Evolutionary conservation across 352 stramenopile genomes (phyloP).

Genomic region (Elongisporangium undulatum): DNA sequence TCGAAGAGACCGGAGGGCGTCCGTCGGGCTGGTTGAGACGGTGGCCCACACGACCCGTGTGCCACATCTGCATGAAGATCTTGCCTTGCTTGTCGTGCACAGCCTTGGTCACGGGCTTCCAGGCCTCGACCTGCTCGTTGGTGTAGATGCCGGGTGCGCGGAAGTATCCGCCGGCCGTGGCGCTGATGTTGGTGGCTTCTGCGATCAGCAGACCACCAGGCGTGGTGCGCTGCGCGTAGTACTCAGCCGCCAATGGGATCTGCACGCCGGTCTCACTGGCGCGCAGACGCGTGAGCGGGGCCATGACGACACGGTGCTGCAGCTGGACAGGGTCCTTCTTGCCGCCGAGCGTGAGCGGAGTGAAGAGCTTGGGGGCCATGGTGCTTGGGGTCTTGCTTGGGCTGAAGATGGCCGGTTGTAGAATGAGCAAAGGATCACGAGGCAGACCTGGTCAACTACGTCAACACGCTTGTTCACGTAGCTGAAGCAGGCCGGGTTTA

Average conservation of each 20-base stretch:
- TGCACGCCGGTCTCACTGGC: constrained; percentile 22
- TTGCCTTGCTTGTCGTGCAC: constrained; percentile 72
- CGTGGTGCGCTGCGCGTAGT: constrained; percentile 45
- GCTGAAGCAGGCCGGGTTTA: too few species aligned
- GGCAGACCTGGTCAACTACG: too few species aligned
- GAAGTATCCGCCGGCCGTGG: constrained; percentile 23
- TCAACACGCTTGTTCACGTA: too few species aligned
- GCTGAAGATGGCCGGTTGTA: too few species aligned
- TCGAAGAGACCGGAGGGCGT: constrained; percentile 36
- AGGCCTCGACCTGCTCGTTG: constrained; percentile 35
- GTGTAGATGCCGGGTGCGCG: constrained; percentile 41
- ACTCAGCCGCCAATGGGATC: constrained; percentile 24
- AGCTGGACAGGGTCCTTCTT: constrained; percentile 30
- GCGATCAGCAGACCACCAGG: constrained; percentile 44
- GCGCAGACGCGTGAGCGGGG: constrained; percentile 32
- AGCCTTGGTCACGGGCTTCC: constrained; percentile 46
- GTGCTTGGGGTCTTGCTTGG: too few species aligned
- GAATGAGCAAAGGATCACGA: too few species aligned
- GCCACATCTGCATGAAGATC: constrained; percentile 79
- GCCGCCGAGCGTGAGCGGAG: constrained; percentile 25
- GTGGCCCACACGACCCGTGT: constrained; percentile 64
- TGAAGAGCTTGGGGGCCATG: constrained; percentile 39
- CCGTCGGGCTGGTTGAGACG: constrained; percentile 40
- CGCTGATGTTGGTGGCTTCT: constrained; percentile 46
- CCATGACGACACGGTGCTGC: constrained; percentile 48